Conservation (phyloP, 352 stramenopile species). For the Phytophthora kernoviae region DNA sequence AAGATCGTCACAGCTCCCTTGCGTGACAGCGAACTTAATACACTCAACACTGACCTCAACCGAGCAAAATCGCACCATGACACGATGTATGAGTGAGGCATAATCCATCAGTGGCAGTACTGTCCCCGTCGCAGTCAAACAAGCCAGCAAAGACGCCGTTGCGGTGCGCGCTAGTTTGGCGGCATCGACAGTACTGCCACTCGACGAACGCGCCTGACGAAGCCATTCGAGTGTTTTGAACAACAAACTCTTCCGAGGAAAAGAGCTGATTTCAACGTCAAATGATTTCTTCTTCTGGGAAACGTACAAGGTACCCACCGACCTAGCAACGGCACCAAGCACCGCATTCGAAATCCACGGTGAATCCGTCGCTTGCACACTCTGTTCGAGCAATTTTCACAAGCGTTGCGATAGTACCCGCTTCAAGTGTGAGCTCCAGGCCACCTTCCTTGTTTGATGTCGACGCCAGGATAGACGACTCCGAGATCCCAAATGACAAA, state of each 20-base stretch:
- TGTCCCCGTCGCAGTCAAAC: conserved; percentile 22
- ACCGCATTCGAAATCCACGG: conserved; percentile 9
- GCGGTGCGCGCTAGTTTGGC: conserved; percentile 4
- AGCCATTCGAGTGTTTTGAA: conserved; percentile 42
- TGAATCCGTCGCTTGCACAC: not conserved
- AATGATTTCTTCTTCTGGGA: conserved; percentile 57
- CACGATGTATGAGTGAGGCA: conserved; percentile 23
- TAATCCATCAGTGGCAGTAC: conserved; percentile 42
- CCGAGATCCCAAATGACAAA: conserved; percentile 24
- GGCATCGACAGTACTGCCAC: not conserved
- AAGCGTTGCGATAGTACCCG: conserved; percentile 20
- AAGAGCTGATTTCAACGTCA: conserved; percentile 41
- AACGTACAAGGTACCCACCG: conserved; percentile 38
- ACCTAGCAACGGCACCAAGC: conserved; percentile 41
- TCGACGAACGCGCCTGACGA: conserved; percentile 23
- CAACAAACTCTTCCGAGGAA: conserved; percentile 35
- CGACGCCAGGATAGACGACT: not conserved
- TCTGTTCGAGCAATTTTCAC: conserved; percentile 29
- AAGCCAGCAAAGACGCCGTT: conserved; percentile 32
- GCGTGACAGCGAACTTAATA: conserved; percentile 39
- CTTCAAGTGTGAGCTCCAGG: conserved; percentile 28
- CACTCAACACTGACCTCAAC: conserved; percentile 27
- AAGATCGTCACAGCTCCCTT: conserved; percentile 44
- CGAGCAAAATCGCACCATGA: conserved; percentile 37
- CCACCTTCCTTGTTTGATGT: conserved; percentile 2